Evolutionary conservation across 768 basidiomycete genomes (phyloP).

Genomic region (Suillus brevipes): DNA sequence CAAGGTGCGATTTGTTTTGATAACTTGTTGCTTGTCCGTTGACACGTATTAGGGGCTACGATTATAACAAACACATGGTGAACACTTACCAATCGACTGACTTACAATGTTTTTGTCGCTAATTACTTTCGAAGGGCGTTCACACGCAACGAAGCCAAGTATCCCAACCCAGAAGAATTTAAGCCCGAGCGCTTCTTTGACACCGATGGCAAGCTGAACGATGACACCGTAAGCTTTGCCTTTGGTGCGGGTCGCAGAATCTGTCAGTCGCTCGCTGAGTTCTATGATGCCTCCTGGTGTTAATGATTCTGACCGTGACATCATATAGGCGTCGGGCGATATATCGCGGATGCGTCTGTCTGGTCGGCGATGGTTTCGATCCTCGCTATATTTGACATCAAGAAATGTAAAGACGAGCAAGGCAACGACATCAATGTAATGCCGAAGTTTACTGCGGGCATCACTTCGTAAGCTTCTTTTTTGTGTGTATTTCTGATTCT

Average conservation of each 20-base stretch:
- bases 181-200: slow-evolving; percentile 37
- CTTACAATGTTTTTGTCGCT: not conserved
- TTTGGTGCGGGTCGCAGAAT: slow-evolving; percentile 41
- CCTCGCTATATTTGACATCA: slow-evolving; percentile 37
- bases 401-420: slow-evolving; percentile 26
- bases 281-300: not conserved
- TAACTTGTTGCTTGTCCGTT: not conserved
- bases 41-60: slow-evolving; percentile 23
- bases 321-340: slow-evolving; percentile 38
- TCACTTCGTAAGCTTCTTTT: slow-evolving; percentile 27
- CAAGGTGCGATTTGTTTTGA: slow-evolving; percentile 35
- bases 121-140: slow-evolving; percentile 25
- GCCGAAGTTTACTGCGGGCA: slow-evolving; percentile 24
- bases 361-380: slow-evolving; percentile 36
- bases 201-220: slow-evolving; percentile 22
- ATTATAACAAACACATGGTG: slow-evolving; percentile 32
- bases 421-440: slow-evolving; percentile 25
- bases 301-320: not conserved
- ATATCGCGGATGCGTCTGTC: slow-evolving; percentile 43
- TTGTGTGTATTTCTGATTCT: not conserved
- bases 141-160: slow-evolving; percentile 36
- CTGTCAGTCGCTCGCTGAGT: slow-evolving; percentile 10
- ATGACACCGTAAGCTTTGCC: slow-evolving; percentile 30
- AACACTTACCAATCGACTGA: not conserved
- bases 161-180: slow-evolving; percentile 35